These are phyloP conservation scores for Phytophthora hybrid DNA, from an alignment of 352 stramenopile genomes.

Conservation along the genomic window DNA sequence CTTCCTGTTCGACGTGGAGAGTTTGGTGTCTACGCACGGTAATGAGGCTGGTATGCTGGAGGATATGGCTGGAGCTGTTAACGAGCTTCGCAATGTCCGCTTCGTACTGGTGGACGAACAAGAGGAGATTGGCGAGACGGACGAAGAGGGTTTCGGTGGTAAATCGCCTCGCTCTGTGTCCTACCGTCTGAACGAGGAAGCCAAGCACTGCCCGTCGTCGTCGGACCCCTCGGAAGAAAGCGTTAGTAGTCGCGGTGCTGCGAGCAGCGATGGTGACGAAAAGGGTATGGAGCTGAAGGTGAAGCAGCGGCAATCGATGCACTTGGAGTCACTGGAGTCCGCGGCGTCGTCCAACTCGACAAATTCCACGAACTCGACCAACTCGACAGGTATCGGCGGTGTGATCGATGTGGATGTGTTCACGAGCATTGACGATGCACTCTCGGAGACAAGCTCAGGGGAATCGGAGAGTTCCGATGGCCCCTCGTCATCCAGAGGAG, in stretches of 20 bases:
- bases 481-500: constrained; percentile 33
- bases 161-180: constrained; percentile 61
- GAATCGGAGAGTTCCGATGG: constrained; percentile 32
- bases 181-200: constrained; percentile 78
- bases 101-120: constrained; percentile 86
- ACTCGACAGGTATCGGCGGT: constrained; percentile 58
- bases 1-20: constrained; percentile 88
- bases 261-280: constrained; percentile 28
- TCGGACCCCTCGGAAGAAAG: constrained; percentile 28
- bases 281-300: constrained; percentile 32
- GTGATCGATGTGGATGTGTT: constrained; percentile 89
- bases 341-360: constrained; percentile 44
- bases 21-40: constrained; percentile 86
- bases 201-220: constrained; percentile 51
- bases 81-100: constrained; percentile 82
- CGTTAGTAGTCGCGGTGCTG: constrained; percentile 19
- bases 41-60: constrained; percentile 91
- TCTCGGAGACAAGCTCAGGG: constrained; percentile 51
- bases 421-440: constrained; percentile 74
- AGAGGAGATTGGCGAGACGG: constrained; percentile 52
- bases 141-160: constrained; percentile 42
- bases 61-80: constrained; percentile 85
- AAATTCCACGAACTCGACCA: constrained; percentile 42
- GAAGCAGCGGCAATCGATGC: constrained; percentile 39
- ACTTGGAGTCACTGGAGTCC: constrained; percentile 42